A percentile compares a stretch with the other conserved stretches of the same genome.
phyloP scores from a whole-genome alignment of 1,284 basidiomycete genomes.

The Porogramme epimiltina region DNA sequence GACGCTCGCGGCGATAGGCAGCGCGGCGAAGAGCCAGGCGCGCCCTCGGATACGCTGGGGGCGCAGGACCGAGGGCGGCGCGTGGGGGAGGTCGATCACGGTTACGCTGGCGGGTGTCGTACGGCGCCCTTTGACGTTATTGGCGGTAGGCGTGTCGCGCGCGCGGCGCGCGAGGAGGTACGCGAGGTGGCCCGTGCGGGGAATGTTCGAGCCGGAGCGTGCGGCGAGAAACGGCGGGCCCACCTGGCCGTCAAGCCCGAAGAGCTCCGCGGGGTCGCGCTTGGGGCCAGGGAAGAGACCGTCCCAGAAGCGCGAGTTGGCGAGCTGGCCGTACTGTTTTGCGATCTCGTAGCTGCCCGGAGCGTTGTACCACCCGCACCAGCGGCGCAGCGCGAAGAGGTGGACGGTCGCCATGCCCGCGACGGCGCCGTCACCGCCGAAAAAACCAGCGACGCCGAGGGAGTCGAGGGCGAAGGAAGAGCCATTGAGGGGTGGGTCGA shows the following conservation, averaged over 20 bases:
- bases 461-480: conserved; percentile 18
- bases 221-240: conserved; percentile 19
- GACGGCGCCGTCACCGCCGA: conserved; percentile 21
- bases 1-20: conserved; percentile 18
- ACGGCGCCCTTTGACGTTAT: not conserved
- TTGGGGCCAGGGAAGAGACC: conserved; percentile 20
- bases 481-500: conserved; percentile 6
- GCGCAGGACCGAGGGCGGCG: conserved; percentile 1
- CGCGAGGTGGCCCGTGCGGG: conserved; percentile 16
- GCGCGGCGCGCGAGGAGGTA: conserved; percentile 16
- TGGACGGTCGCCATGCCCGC: conserved; percentile 22
- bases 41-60: conserved; percentile 1
- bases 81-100: conserved; percentile 10
- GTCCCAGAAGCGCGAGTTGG: conserved; percentile 22
- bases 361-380: conserved; percentile 23
- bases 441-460: conserved; percentile 22
- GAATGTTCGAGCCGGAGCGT: conserved; percentile 17
- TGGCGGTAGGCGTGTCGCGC: not conserved
- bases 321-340: conserved; percentile 23
- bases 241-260: conserved; percentile 18
- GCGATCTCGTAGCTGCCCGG: conserved; percentile 22
- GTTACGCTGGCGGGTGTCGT: conserved; percentile 11
- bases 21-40: conserved; percentile 5
- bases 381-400: conserved; percentile 17
- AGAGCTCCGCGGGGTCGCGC: conserved; percentile 22